Evolutionary conservation across 1,139 yeast species (phyloP), one percentile per base, ranked within the genome.

Genomic region (Yamadazyma conglobata): DNA sequence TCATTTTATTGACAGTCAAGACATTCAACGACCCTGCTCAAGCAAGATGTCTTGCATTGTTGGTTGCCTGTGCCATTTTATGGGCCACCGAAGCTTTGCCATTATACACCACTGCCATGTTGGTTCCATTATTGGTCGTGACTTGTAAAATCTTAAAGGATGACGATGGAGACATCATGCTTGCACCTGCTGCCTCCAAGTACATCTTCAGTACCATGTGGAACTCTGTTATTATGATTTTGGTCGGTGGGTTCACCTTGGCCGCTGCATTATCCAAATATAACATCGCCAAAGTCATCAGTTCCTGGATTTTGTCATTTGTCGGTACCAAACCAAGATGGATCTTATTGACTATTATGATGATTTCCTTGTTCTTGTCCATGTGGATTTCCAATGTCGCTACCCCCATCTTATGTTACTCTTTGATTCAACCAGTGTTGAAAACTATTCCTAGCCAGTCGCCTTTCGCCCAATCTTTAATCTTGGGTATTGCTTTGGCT

Each of bases 21-120:
- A 86, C 93, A 2, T 70, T 83, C 43, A 69, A 73, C 25, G 84
- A 82, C 40, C 70, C 70, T 19, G 91, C 83, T 47, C 80, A 78
- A 49, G 68, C 60, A 16, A 77, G 88, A 47, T 85, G 95, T 58
- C 70, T 89, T 52, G 95, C 96, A 1, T 71, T 89, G 8, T 73
- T 89, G 37, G 77, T 81, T 6, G 76, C 83, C 31, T 74, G 88
- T 7, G 91, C 96, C 0, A 56, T 87, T 46, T 62, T 87, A 23
- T 89, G 97, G 97, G 96, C 87, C 3, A 72, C 82, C 10, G 88
- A 79, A 50, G 76, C 86, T 2, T 68, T 80, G 28, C 88, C 88
- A 11, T 60, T 80, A 34, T 79, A 78, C 52, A 79, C 77, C 6
- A 80, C 87, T 4, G 77, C 87, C 1, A 55, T 80, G 32, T 52